Evolutionary conservation across 331 rosid genomes (phyloP).

Genomic region (Dryas integrifolia): DNA sequence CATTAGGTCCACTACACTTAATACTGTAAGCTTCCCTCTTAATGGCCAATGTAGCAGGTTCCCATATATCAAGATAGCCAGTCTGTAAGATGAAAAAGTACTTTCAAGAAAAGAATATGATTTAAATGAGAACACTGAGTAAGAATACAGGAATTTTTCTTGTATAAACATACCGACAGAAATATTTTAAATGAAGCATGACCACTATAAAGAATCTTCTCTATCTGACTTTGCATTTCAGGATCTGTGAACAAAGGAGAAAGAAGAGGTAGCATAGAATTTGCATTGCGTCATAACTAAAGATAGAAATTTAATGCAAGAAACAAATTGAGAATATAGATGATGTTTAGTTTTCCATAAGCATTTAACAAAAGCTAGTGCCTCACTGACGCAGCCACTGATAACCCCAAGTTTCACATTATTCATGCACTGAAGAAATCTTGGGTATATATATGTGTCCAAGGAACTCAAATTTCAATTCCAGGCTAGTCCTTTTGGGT

Average conservation of each 20-base stretch:
- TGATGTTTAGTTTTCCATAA: background rate
- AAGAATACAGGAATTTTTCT: constrained; percentile 27
- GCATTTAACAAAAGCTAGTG: background rate
- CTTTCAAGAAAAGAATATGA: constrained; percentile 14
- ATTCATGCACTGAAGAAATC: background rate
- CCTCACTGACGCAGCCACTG: background rate
- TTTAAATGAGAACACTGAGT: constrained; percentile 17
- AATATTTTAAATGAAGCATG: constrained; percentile 72
- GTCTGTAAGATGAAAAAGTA: constrained; percentile 46
- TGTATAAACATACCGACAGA: constrained; percentile 59
- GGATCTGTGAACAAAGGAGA: constrained; percentile 57
- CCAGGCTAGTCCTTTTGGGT: background rate
- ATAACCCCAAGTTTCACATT: background rate
- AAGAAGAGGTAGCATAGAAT: constrained; percentile 2
- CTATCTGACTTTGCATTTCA: constrained; percentile 72
- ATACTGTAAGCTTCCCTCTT: constrained; percentile 90
- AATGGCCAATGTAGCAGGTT: constrained; percentile 66
- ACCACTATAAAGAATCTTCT: constrained; percentile 60
- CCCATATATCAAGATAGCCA: constrained; percentile 78
- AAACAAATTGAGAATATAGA: background rate
- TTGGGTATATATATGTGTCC: background rate
- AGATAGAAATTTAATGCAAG: background rate
- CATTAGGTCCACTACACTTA: constrained; percentile 65
- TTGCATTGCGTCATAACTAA: background rate
- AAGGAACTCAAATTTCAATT: background rate